A percentile compares a stretch with the other conserved stretches of the same genome.
Evolutionary conservation across 129 eudicot species (phyloP).

Genomic region (Tagetes patula): DNA sequence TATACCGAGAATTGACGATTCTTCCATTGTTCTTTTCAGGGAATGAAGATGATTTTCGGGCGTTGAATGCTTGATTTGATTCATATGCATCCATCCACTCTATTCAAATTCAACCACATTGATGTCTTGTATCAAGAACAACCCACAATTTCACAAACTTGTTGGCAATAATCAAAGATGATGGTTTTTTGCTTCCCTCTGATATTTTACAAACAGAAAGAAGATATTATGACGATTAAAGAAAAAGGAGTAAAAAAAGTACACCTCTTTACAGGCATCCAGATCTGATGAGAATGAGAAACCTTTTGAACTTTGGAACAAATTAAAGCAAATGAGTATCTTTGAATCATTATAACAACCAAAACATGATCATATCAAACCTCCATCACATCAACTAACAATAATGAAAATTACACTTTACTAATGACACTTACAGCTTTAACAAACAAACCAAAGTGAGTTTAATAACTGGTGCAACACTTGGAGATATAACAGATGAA

Average conservation of each 20-base stretch:
- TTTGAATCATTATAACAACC: conserved; percentile 29
- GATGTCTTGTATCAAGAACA: conserved; percentile 38
- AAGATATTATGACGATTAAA: conserved; percentile 45
- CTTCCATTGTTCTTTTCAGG: conserved; percentile 67
- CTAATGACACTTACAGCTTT: conserved; percentile 21
- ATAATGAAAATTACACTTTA: conserved; percentile 25
- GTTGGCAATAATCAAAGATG: conserved; percentile 2
- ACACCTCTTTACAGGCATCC: conserved; percentile 67
- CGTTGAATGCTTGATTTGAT: conserved; percentile 57
- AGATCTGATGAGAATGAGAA: conserved; percentile 50
- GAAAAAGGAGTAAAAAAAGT: conserved; percentile 39
- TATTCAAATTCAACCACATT: conserved; percentile 66
- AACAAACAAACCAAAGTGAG: conserved; percentile 12
- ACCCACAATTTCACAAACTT: conserved; percentile 15
- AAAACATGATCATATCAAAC: conserved; percentile 38
- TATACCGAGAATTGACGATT: conserved; percentile 63
- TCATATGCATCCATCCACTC: conserved; percentile 85
- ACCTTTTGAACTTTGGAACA: conserved; percentile 35
- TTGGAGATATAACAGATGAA: conserved; percentile 35
- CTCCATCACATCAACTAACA: conserved; percentile 1
- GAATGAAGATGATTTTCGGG: conserved; percentile 36
- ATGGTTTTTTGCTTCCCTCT: conserved; percentile 33
- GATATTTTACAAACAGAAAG: conserved; percentile 34
- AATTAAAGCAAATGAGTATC: conserved; percentile 41
- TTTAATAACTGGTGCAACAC: not conserved